Conservation (phyloP, 306 rosid species). For the Lithocarpus polystachyus region DNA sequence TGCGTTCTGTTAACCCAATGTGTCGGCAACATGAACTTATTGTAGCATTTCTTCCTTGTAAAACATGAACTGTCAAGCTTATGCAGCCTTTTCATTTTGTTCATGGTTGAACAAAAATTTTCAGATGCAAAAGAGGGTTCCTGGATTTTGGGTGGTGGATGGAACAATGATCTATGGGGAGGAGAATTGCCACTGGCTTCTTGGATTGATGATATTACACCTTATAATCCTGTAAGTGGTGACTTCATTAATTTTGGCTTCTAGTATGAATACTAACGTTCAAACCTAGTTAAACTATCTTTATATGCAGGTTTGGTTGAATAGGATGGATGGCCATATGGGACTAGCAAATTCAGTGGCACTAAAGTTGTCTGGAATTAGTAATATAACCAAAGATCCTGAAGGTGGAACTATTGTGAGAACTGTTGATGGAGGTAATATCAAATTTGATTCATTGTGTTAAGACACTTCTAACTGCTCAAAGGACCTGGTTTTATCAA, state of each 20-base stretch:
- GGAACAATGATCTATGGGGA: conserved; percentile 93
- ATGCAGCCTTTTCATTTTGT: background rate
- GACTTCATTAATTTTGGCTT: conserved; percentile 12
- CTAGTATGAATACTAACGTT: background rate
- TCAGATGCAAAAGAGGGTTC: conserved; percentile 64
- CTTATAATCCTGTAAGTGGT: conserved; percentile 70
- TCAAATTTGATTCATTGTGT: background rate
- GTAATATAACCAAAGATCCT: conserved; percentile 55
- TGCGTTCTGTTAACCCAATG: background rate
- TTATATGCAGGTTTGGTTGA: conserved; percentile 63
- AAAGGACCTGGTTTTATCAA: background rate
- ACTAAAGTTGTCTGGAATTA: conserved; percentile 61
- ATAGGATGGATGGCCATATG: conserved; percentile 84
- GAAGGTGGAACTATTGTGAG: conserved; percentile 69
- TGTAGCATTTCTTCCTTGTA: background rate
- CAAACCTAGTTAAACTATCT: conserved; percentile 16
- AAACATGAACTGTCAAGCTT: background rate
- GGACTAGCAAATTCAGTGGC: conserved; percentile 77
- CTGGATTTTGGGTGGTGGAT: conserved; percentile 95
- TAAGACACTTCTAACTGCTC: background rate
- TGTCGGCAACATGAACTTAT: background rate
- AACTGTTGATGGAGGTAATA: conserved; percentile 56
- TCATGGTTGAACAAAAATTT: background rate
- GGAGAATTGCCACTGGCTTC: conserved; percentile 72
- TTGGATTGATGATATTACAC: conserved; percentile 75